Evolutionary conservation across 768 basidiomycete species (phyloP), one percentile per base, ranked within the genome.

Genomic region (Lentinus tigrinus): DNA sequence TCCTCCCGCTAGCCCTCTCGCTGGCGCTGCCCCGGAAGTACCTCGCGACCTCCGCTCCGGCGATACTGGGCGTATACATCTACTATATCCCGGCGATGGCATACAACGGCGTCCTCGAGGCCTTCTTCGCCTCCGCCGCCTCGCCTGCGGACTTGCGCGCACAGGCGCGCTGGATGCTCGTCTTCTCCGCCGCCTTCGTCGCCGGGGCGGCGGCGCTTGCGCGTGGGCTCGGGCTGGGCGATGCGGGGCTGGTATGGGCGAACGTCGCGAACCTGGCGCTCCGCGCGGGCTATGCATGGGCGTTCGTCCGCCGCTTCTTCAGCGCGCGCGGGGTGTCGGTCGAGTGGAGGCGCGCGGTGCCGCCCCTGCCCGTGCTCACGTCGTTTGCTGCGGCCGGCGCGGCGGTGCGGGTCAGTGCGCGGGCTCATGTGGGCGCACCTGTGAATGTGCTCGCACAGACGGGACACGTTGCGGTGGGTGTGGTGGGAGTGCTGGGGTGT

Each of bases 31-130:
- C 91, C 19, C 72, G 66, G 21, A 79, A 81, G 58, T 91, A 91
- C 72, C 76, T 85, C 36, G 66, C 78, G 40, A 94, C 95, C 0
- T 92, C 91, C 42, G 95, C 95, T 0, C 88, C 93, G 0, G 62
- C 72, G 14, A 88, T 96, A 37, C 82, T 99, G 6, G 72, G 74
- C 13, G 84, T 88, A 1, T 99, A 95, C 84, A 72, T 93, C 23
- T 88, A 83, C 77, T 96, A 95, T 65, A 88, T 98, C 63, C 97
- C 97, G 0, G 81, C 90, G 21, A 81, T 99, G 66, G 90, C 90
- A 5, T 74, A 93, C 63, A 99, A 99, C 68, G 97, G 97, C 2
- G 83, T 91, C 0, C 74, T 96, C 17, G 97, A 99, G 69, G 93
- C 95, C 0, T 95, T 97, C 71, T 79, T 96, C 63, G 84, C 90